Conservation (phyloP, 78 protist genomes). For the Emiliania huxleyi region DNA sequence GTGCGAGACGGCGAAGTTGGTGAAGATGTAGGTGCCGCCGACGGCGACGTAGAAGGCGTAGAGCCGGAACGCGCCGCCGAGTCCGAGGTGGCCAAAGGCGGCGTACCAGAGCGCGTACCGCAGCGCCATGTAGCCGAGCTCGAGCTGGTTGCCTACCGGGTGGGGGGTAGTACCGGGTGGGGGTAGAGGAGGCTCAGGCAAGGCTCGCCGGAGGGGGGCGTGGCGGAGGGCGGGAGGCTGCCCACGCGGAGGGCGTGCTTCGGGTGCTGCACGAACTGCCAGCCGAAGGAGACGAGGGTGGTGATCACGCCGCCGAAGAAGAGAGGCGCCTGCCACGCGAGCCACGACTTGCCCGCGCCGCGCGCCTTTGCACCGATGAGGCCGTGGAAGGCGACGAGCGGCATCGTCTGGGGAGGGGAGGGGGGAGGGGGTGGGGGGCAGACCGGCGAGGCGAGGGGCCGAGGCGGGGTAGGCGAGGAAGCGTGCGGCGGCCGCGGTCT, state of each 20-base stretch:
- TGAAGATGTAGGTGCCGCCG: conserved; percentile 18
- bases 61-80: neutral
- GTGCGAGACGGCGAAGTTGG: conserved; percentile 34
- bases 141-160: neutral
- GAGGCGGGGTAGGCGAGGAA: neutral
- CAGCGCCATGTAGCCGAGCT: neutral
- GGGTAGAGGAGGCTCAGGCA: no score
- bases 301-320: conserved; percentile 9
- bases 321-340: neutral
- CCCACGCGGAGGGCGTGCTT: neutral
- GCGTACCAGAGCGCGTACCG: neutral
- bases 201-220: no score
- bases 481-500: neutral
- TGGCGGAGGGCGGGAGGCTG: no score
- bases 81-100: neutral
- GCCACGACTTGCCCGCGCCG: neutral
- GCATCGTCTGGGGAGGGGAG: no score
- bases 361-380: neutral
- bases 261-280: conserved; percentile 41
- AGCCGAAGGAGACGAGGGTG: conserved; percentile 30
- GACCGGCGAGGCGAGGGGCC: neutral
- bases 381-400: conserved; percentile 22
- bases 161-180: neutral
- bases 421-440: no score
- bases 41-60: neutral